phyloP scores from a whole-genome alignment of 495 filamentous ascomycete genomes.

The Pseudoneurospora amorphoporcata region DNA sequence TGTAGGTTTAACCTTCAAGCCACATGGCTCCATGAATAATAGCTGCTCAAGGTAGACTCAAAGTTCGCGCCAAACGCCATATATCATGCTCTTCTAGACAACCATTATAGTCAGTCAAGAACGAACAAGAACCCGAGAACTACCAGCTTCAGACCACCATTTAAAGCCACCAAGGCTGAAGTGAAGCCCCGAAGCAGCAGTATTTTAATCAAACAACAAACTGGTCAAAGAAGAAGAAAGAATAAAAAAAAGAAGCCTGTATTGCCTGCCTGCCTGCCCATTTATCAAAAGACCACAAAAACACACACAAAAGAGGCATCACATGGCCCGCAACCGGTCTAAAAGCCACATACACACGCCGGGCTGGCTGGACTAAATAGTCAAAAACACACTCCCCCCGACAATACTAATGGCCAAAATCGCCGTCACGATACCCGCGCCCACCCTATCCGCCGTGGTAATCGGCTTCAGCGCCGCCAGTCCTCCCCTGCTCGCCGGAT shows the following conservation, averaged over 20 bases:
- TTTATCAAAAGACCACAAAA: background rate
- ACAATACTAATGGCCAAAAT: conserved; percentile 45
- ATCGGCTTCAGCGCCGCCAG: conserved; percentile 27
- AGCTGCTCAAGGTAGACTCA: conserved; percentile 3
- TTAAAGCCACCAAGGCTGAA: background rate
- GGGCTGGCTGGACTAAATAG: conserved; percentile 11
- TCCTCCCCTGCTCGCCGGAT: conserved; percentile 5
- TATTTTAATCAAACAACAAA: background rate
- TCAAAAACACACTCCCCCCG: conserved; percentile 35
- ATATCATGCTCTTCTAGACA: background rate
- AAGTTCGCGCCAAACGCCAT: background rate
- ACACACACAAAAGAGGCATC: background rate
- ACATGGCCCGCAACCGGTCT: background rate
- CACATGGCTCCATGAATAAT: conserved; percentile 14
- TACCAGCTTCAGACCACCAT: background rate
- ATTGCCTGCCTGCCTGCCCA: background rate
- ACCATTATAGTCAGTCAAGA: background rate
- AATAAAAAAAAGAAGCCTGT: background rate
- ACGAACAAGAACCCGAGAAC: background rate
- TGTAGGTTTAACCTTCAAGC: background rate
- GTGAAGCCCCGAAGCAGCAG: background rate
- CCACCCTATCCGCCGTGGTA: conserved; percentile 47
- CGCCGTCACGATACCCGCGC: conserved; percentile 55
- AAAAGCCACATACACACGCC: background rate
- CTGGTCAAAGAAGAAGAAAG: background rate